These are phyloP conservation scores for Apiospora phragmitis DNA, from an alignment of 2,329 filamentous ascomycete species.

Conservation along the genomic window DNA sequence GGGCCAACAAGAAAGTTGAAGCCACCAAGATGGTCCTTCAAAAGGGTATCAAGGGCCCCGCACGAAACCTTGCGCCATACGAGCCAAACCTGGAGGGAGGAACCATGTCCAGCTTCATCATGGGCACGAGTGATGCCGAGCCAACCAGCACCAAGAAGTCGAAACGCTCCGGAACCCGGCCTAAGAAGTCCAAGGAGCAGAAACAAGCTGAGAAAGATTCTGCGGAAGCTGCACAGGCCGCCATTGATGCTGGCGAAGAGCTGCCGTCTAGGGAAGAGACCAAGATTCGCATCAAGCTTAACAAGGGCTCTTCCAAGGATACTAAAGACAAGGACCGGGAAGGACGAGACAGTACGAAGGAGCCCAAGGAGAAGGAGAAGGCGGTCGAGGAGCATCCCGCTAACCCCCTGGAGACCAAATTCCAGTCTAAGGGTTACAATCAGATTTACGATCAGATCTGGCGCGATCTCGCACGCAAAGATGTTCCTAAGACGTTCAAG, in stretches of 20 bases:
- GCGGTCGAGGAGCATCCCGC: conserved; percentile 32
- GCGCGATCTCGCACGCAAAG: conserved; percentile 90
- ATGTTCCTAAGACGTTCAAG: conserved; percentile 89
- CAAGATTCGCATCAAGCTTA: conserved; percentile 65
- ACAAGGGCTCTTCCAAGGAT: conserved; percentile 44
- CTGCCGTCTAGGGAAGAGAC: conserved; percentile 61
- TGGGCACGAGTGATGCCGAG: conserved; percentile 61
- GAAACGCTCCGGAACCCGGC: conserved; percentile 64
- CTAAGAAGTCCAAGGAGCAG: conserved; percentile 88
- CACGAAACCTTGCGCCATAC: conserved; percentile 65
- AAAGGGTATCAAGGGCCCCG: conserved; percentile 80
- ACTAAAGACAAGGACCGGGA: conserved; percentile 41
- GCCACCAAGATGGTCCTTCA: conserved; percentile 86
- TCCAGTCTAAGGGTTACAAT: conserved; percentile 89
- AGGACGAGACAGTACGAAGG: conserved; percentile 23
- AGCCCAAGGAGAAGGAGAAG: conserved; percentile 42
- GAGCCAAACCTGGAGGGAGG: conserved; percentile 83
- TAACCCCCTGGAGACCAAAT: conserved; percentile 61
- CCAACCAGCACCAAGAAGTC: conserved; percentile 46
- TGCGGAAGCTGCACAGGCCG: conserved; percentile 85
- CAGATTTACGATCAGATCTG: conserved; percentile 98
- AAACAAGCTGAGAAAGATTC: conserved; percentile 80
- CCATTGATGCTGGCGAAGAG: conserved; percentile 76
- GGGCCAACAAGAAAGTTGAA: conserved; percentile 88
- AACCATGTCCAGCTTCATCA: conserved; percentile 74